These are phyloP conservation scores for Aspergillus indologenus DNA, from an alignment of 495 filamentous ascomycete genomes.

Conservation along the genomic window DNA sequence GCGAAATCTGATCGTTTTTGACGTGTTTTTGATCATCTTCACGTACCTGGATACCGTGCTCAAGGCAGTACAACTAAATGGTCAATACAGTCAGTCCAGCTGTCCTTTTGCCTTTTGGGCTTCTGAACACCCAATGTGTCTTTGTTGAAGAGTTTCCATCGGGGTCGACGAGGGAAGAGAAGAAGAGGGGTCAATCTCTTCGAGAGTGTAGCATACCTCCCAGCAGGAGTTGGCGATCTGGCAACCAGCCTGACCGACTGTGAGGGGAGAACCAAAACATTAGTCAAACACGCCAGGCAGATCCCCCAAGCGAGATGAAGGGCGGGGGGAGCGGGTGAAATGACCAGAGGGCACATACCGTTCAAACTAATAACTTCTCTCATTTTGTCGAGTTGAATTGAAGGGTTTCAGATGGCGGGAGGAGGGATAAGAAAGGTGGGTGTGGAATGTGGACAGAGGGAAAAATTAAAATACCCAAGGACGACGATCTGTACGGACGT, in stretches of 20 bases:
- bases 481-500: conserved; percentile 25
- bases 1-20: conserved; percentile 13
- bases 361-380: conserved; percentile 99
- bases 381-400: conserved; percentile 61
- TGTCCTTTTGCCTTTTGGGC: conserved; percentile 2
- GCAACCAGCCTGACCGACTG: conserved; percentile 99
- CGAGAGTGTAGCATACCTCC: conserved; percentile 65
- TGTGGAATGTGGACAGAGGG: conserved; percentile 18
- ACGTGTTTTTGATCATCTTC: conserved; percentile 4
- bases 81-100: conserved; percentile 27
- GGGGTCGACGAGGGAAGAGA: neutral
- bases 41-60: conserved; percentile 98
- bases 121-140: neutral
- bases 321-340: neutral
- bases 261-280: conserved; percentile 26
- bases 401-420: conserved; percentile 13
- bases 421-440: conserved; percentile 12
- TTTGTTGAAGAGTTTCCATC: neutral
- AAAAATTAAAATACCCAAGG: conserved; percentile 21
- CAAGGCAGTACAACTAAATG: conserved; percentile 93
- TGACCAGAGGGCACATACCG: conserved; percentile 59
- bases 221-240: conserved; percentile 99
- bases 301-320: conserved; percentile 12
- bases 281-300: conserved; percentile 19
- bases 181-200: conserved; percentile 3